Evolutionary conservation across 257 asterid species (phyloP).

Genomic region (Solanum lignicaule): DNA sequence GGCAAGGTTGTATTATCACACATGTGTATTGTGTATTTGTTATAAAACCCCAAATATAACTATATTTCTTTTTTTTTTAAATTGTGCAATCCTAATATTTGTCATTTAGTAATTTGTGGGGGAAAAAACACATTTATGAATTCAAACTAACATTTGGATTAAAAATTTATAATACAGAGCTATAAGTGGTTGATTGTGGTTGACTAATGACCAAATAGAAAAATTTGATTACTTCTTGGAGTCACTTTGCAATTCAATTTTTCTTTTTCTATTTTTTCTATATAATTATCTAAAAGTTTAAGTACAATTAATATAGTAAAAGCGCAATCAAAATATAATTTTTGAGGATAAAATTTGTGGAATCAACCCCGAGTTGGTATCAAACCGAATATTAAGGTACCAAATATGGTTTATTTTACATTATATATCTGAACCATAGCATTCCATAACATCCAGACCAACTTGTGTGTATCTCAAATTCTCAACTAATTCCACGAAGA

Average conservation of each 20-base stretch:
- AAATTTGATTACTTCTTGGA: not conserved
- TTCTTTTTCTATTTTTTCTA: not conserved
- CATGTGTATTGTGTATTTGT: not conserved
- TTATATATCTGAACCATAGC: too few species aligned
- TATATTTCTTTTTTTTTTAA: not conserved
- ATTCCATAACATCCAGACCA: not conserved
- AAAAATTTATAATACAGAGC: not conserved
- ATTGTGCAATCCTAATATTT: not conserved
- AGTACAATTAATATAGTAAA: not conserved
- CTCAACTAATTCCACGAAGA: not conserved
- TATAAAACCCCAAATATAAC: not conserved
- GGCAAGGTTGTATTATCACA: fast-evolving
- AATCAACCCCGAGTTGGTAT: fast-evolving
- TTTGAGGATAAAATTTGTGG: not conserved
- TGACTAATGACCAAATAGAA: not conserved
- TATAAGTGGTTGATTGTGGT: not conserved
- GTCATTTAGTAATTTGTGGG: not conserved
- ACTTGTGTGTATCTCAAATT: not conserved
- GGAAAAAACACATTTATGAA: not conserved
- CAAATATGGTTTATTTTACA: not conserved
- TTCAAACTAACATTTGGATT: not conserved
- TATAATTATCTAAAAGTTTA: not conserved
- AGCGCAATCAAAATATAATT: not conserved
- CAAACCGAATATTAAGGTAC: not conserved
- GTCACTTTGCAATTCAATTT: not conserved